A percentile compares a stretch with the other conserved stretches of the same genome.
Conservation (phyloP, 176 grass and related monocot species). For the Tillandsia leiboldiana region DNA sequence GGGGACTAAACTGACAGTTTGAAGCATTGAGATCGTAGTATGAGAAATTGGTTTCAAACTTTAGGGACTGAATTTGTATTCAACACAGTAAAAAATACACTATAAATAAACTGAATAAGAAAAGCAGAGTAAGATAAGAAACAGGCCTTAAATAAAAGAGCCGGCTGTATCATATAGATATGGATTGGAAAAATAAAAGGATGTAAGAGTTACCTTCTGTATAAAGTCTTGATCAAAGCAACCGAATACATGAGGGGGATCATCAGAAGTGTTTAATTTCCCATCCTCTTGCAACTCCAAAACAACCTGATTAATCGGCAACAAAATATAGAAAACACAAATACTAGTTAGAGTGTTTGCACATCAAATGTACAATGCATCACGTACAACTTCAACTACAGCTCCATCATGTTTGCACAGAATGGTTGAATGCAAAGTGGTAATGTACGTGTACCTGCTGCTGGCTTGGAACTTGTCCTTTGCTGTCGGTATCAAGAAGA, state of each 20-base stretch:
- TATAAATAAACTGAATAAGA: too few relatives aligned
- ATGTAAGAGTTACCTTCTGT: slow-evolving; percentile 53
- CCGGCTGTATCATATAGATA: too few relatives aligned
- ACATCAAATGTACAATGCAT: slow-evolving; percentile 1
- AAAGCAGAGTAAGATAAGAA: not conserved
- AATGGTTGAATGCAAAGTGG: not conserved
- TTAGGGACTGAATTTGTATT: too few relatives aligned
- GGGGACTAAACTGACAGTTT: not conserved
- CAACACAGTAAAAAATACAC: too few relatives aligned
- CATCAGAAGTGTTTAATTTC: slow-evolving; percentile 68
- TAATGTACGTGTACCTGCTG: slow-evolving; percentile 45
- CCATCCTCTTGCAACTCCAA: slow-evolving; percentile 93
- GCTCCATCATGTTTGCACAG: not conserved
- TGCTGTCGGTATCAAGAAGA: slow-evolving; percentile 73
- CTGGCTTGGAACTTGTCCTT: slow-evolving; percentile 67
- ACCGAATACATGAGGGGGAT: slow-evolving; percentile 73
- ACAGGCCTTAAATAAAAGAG: not conserved
- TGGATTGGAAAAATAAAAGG: slow-evolving; percentile 11
- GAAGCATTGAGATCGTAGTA: not conserved
- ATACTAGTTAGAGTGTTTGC: slow-evolving; percentile 4
- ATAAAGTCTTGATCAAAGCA: slow-evolving; percentile 53
- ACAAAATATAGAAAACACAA: slow-evolving; percentile 17
- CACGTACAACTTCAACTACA: not conserved
- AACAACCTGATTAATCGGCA: slow-evolving; percentile 58
- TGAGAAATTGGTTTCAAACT: too few relatives aligned